A percentile compares a stretch with the other conserved stretches of the same genome.
phyloP scores from a whole-genome alignment of 768 basidiomycete species.

The Crucibulum laeve region DNA sequence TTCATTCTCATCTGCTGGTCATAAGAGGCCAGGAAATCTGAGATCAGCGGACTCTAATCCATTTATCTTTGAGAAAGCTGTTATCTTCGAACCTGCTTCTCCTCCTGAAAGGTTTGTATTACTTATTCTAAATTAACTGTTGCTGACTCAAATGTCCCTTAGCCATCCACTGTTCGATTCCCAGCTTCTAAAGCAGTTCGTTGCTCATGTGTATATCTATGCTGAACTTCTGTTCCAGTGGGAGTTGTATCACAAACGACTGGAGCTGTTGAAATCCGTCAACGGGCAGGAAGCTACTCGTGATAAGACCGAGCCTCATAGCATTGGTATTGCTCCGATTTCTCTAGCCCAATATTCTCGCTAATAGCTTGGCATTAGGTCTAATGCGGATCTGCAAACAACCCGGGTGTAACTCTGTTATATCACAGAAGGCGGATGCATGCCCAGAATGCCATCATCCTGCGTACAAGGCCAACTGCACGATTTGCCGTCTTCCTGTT shows the following conservation, averaged over 20 bases:
- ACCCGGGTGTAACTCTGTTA: conserved; percentile 29
- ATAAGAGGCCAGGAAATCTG: conserved; percentile 37
- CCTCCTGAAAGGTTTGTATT: conserved; percentile 18
- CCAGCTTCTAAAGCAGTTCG: conserved; percentile 37
- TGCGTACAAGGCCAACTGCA: conserved; percentile 50
- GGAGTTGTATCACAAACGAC: conserved; percentile 64
- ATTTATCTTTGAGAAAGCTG: conserved; percentile 17
- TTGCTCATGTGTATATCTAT: conserved; percentile 61
- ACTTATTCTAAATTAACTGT: conserved; percentile 1
- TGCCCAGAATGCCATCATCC: conserved; percentile 41
- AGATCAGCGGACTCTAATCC: conserved; percentile 30
- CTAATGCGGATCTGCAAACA: conserved; percentile 41
- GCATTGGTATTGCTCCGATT: conserved; percentile 24
- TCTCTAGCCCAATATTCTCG: conserved; percentile 3
- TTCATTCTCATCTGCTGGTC: conserved; percentile 38
- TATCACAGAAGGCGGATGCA: conserved; percentile 25
- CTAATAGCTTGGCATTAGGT: conserved; percentile 23
- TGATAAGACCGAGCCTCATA: conserved; percentile 19
- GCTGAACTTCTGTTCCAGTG: conserved; percentile 74
- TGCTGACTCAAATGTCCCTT: neutral
- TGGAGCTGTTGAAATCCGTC: conserved; percentile 70
- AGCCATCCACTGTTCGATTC: conserved; percentile 26
- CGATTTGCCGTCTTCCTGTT: conserved; percentile 72
- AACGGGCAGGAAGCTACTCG: conserved; percentile 20
- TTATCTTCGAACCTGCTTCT: conserved; percentile 31